A percentile compares a stretch with the other conserved stretches of the same genome.
Conservation (phyloP, 2,329 filamentous ascomycete species). For the Acrocalymma vagum region DNA sequence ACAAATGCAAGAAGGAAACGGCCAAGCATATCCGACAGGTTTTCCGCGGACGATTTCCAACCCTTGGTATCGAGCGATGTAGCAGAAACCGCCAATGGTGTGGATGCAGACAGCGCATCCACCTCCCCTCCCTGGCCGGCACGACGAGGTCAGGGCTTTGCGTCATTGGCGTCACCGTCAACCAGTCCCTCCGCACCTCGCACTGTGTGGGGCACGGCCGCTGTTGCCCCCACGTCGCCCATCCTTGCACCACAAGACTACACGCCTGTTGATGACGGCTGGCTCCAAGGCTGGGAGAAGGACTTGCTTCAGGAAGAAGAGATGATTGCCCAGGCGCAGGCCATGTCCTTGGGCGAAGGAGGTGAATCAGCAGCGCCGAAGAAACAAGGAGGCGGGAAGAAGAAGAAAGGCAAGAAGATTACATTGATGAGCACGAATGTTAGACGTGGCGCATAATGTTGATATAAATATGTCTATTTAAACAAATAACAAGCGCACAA, state of each 20-base stretch:
- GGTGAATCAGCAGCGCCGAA: conserved; percentile 29
- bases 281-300: conserved; percentile 84
- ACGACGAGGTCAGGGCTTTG: conserved; percentile 66
- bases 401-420: conserved; percentile 74
- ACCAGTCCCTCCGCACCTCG: conserved; percentile 79
- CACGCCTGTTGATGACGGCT: conserved; percentile 74
- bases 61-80: conserved; percentile 41
- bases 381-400: conserved; percentile 57
- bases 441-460: conserved; percentile 59
- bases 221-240: conserved; percentile 66
- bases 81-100: conserved; percentile 29
- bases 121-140: conserved; percentile 60
- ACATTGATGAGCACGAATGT: conserved; percentile 73
- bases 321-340: conserved; percentile 59
- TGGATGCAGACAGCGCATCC: conserved; percentile 46
- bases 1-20: conserved; percentile 70
- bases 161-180: conserved; percentile 77
- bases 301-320: conserved; percentile 71
- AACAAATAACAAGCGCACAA: too few species aligned
- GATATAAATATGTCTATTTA: conserved; percentile 7
- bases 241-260: conserved; percentile 56
- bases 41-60: conserved; percentile 59
- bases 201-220: conserved; percentile 93
- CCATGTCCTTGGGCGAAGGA: conserved; percentile 42
- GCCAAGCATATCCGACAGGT: conserved; percentile 61